These are phyloP conservation scores for Desmodesmus armatus DNA, from an alignment of 139 green algal genomes.

Conservation along the genomic window DNA sequence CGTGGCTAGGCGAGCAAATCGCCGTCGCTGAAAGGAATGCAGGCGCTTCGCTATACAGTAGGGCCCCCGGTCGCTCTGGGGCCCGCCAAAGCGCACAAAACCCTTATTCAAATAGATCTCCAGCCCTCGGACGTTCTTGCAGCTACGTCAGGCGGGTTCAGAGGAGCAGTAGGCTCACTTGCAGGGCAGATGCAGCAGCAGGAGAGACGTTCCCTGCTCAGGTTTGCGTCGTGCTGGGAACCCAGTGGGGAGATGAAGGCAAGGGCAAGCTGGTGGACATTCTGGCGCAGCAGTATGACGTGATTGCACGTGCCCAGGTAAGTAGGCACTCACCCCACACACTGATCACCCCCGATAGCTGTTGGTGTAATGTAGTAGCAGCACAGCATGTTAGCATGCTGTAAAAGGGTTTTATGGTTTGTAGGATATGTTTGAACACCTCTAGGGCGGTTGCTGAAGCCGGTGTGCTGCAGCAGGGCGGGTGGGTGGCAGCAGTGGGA, in stretches of 20 bases:
- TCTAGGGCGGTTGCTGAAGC: not conserved
- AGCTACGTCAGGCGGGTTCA: not conserved
- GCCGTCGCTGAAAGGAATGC: too few relatives aligned
- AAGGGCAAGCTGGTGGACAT: constrained; percentile 99
- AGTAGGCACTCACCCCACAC: not conserved
- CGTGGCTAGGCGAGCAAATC: too few relatives aligned
- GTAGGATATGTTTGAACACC: not conserved
- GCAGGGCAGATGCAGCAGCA: constrained; percentile 11
- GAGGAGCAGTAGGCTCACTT: constrained; percentile 1
- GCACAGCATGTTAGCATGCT: too few relatives aligned
- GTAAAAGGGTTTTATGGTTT: not conserved
- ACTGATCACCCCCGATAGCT: not conserved
- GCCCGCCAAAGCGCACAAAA: too few relatives aligned
- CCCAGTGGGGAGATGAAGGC: constrained; percentile 99
- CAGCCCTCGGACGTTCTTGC: too few relatives aligned
- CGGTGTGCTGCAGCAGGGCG: not conserved
- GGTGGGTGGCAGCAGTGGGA: not conserved
- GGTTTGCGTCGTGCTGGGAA: constrained; percentile 94
- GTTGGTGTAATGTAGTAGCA: too few relatives aligned
- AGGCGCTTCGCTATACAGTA: too few relatives aligned
- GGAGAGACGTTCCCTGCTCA: constrained; percentile 69
- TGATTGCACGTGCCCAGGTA: constrained; percentile 95
- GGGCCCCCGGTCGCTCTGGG: too few relatives aligned
- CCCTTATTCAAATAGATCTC: too few relatives aligned
- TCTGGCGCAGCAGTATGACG: constrained; percentile 96